Evolutionary conservation across 1,139 yeast genomes (phyloP).

Genomic region (Kodamaea alishanica): DNA sequence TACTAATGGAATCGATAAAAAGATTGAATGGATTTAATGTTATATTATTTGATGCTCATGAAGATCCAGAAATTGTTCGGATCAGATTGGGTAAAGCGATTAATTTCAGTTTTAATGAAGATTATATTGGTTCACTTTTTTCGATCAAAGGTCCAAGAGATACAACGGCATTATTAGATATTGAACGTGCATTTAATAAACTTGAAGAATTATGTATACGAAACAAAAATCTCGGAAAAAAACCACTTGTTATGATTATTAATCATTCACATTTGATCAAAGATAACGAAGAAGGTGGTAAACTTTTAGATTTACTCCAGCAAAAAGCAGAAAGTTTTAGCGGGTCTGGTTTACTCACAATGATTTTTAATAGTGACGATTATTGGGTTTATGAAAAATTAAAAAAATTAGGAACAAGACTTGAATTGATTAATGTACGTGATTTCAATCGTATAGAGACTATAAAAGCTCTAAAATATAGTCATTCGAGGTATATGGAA

Average conservation of each 20-base stretch:
- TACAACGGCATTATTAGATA: constrained; percentile 76
- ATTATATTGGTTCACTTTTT: constrained; percentile 76
- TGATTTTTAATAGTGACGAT: constrained; percentile 78
- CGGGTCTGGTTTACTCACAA: constrained; percentile 73
- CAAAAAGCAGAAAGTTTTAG: constrained; percentile 79
- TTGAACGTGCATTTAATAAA: constrained; percentile 76
- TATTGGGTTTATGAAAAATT: constrained; percentile 84
- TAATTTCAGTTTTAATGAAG: constrained; percentile 72
- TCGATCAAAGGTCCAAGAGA: constrained; percentile 86
- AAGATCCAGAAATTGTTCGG: constrained; percentile 81
- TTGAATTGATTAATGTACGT: constrained; percentile 68
- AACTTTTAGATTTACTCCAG: constrained; percentile 71
- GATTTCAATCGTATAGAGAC: constrained; percentile 62
- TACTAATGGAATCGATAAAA: constrained; percentile 66
- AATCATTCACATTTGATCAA: constrained; percentile 74
- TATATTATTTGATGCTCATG: constrained; percentile 75
- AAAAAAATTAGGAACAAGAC: constrained; percentile 66
- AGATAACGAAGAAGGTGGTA: constrained; percentile 67
- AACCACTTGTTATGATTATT: constrained; percentile 66
- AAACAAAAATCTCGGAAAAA: constrained; percentile 46
- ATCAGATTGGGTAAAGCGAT: constrained; percentile 73
- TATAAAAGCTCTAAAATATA: constrained; percentile 50
- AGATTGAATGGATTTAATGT: constrained; percentile 63
- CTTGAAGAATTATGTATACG: constrained; percentile 52
- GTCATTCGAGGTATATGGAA: constrained; percentile 45